These are phyloP conservation scores for Phalaenopsis equestris DNA, from an alignment of 106 monocot species.

Conservation along the genomic window DNA sequence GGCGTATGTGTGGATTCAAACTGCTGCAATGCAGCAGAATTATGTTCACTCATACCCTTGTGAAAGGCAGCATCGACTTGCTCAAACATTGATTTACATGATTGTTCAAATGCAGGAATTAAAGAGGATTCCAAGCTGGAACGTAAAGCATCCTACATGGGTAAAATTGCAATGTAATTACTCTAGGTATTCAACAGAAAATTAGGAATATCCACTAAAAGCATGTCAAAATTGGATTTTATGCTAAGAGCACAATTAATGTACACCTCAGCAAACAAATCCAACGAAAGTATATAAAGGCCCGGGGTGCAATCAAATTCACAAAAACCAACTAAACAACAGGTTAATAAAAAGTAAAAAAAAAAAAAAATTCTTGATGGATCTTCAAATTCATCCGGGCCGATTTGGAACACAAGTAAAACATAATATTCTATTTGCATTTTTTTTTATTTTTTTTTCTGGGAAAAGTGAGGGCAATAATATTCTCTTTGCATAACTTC, in stretches of 20 bases:
- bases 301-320: background rate
- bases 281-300: background rate
- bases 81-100: constrained; percentile 89
- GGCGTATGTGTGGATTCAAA: constrained; percentile 62
- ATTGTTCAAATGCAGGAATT: constrained; percentile 84
- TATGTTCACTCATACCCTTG: constrained; percentile 89
- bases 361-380: too few relatives aligned
- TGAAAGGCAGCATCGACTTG: constrained; percentile 83
- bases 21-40: constrained; percentile 64
- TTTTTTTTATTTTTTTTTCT: too few relatives aligned
- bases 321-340: background rate
- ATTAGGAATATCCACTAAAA: background rate
- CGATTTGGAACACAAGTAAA: background rate
- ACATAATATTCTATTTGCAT: background rate
- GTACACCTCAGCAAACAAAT: background rate
- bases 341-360: too few relatives aligned
- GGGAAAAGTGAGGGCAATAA: background rate
- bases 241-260: background rate
- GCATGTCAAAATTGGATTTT: background rate
- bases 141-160: constrained; percentile 62
- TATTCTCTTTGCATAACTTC: background rate
- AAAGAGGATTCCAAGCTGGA: constrained; percentile 62
- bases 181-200: background rate
- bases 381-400: background rate
- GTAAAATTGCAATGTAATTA: constrained; percentile 1